Evolutionary conservation across 1,284 basidiomycete genomes (phyloP), one percentile per base, ranked within the genome.

Genomic region (Apiotrichum mycotoxinovorans): DNA sequence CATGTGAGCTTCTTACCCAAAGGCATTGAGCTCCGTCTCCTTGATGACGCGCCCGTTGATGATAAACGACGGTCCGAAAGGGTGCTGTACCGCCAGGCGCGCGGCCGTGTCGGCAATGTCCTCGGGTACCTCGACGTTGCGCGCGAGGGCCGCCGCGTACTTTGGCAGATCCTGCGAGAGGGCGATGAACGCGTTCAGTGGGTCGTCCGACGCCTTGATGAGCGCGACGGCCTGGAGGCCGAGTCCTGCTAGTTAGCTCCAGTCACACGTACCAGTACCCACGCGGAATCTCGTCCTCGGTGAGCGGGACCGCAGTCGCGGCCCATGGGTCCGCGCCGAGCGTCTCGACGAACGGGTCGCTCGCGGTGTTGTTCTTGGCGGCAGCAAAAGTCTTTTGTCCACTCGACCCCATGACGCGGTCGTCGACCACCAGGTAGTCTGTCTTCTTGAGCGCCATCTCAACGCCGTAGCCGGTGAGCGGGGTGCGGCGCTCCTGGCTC

Each of bases 401-500:
- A 25, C 30, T 53, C 3, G 46, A 34, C 2, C 47, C 59, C 7
- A 56, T 57, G 7, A 52, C 66, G 60, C 93, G 80, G 72, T 97
- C 93, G 70, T 97, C 93, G 3, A 98, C 80, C 3, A 89, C 92
- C 17, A 98, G 83, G 71, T 98, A 98, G 72, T 98, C 95, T 79
- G 86, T 97, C 78, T 95, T 97, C 80, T 98, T 98, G 66, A 98
- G 78, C 66, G 96, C 91, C 54, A 98, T 81, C 27, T 88, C 83
- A 9, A 94, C 92, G 4, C 94, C 94, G 67, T 91, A 98, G 8
- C 95, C 94, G 9, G 88, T 85, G 5, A 98, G 78, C 60, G 83
- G 82, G 14, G 73, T 74, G 18, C 57, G 38, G 34, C 44, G 34
- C 22, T n/a, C 12, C 15, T 42, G 11, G 1, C 4, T 60, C 62